Evolutionary conservation across 768 basidiomycete genomes (phyloP), one percentile per base, ranked within the genome.

Genomic region (Tylopilus plumbeoviolaceoides): DNA sequence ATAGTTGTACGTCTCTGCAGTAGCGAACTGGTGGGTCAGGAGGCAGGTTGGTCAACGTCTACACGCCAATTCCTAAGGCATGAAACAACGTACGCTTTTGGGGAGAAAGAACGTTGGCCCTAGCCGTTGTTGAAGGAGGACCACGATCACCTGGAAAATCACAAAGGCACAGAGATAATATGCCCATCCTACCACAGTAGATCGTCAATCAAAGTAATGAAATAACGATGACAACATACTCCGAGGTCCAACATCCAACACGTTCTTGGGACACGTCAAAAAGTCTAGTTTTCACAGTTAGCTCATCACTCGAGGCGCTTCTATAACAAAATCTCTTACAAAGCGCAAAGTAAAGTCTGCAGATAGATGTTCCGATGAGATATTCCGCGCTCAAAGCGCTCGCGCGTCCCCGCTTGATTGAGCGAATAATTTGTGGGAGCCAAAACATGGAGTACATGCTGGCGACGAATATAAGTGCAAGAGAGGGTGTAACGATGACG

Each of bases 71-170:
- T 3, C 12, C 15, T 14, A 42, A 31, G 10, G 33, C 17, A 23
- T n/a, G 23, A 15, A 27, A 42, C 9, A 15, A 72, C 82, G 50
- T 64, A 89, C 90, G 51, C 76, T 75, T 56, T 71, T 71, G 3
- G 90, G 86, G 25, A 93, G 78, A 77, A 95, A 94, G 76, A 95
- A 95, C 0, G 84, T 75, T 0, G 93, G 86, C 3, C 90, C 89
- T 35, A 94, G 70, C 33, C 70, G 69, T 46, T 91, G 87, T 73
- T 97, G 93, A 7, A 90, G 74, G 27, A 85, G 63, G 18, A 94
- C 64, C 2, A 91, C 57, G 2, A 68, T 55, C 3, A 82, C 81
- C 65, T 94, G 91, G 17, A 82, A 58, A 21, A 78, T 68, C 15
- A 91, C 80, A 63, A 88, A 79, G 5, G 71, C 59, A 3, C 81